Evolutionary conservation across 192 early-diverging fungal species (phyloP), one percentile per base, ranked within the genome.

Genomic region (Blastocladiella britannica): DNA sequence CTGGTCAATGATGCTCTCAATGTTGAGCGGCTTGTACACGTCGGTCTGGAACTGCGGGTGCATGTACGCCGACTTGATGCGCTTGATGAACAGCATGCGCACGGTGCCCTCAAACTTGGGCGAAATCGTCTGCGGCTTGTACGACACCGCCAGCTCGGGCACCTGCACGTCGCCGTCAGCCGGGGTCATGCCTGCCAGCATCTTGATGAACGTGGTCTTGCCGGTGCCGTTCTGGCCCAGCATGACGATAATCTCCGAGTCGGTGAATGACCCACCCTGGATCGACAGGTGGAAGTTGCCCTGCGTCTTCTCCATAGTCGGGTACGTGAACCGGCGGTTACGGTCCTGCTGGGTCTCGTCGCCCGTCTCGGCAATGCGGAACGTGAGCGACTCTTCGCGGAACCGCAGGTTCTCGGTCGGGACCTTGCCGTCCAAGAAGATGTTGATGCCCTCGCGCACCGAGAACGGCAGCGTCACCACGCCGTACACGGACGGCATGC

Each of bases 321-420:
- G 93, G 71, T 97, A 97, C 60, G 72, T 63, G 80, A 83, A 90
- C 55, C 77, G 70, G 59, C 85, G 78, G 58, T 77, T 62, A 58
- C 82, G 88, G 54, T 81, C 76, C 53, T 74, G 62, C 55, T 70
- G 68, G 28, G 66, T 61, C 52, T 93, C 90, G 55, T 89, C 83
- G 7, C 88, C 86, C 55, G 82, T 83, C 70, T 94, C 93, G n/a
- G 82, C 84, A 24, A 97, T 67, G 55, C 80, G 78, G 84, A 97
- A 97, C 26, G 85, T 82, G 65, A 97, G 81, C 58, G 80, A 81
- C 70, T 92, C 93, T 51, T 94, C 83, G 75, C 91, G 86, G 86
- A 97, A 94, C 63, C 93, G 87, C 78, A 97, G 77, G 82, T 97
- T 97, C 68, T 97, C 91, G 12, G 93, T 94, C 60, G 90, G 93